phyloP scores from a whole-genome alignment of 2,329 filamentous ascomycete genomes.

The Claviceps sp. region DNA sequence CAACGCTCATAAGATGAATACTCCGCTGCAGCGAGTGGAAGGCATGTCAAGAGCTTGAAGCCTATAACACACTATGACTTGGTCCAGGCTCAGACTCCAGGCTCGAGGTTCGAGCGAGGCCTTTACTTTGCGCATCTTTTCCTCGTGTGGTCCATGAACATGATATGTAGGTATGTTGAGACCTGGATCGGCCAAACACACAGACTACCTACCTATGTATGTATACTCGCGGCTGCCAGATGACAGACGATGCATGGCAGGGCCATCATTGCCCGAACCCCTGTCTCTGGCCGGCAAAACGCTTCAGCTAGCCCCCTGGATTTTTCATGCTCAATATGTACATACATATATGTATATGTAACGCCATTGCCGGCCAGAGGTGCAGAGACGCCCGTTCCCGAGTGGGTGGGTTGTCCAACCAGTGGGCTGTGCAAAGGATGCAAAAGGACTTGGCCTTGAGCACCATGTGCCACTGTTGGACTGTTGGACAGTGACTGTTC shows the following conservation, averaged over 20 bases:
- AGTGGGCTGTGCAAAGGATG: constrained; percentile 9
- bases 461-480: constrained; percentile 1
- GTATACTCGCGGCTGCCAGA: too few species aligned
- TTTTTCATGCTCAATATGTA: not conserved
- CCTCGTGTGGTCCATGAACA: too few species aligned
- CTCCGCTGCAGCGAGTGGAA: not conserved
- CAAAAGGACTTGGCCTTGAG: constrained; percentile 12
- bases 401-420: constrained; percentile 6
- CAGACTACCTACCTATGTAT: not conserved
- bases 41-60: not conserved
- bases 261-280: not conserved
- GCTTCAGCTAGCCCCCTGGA: not conserved
- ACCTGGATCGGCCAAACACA: not conserved
- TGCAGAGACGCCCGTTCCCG: constrained; percentile 2
- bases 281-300: not conserved
- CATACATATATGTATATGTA: too few species aligned
- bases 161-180: not conserved
- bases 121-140: too few species aligned
- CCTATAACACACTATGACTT: not conserved
- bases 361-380: too few species aligned
- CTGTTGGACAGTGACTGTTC: not conserved
- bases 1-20: not conserved
- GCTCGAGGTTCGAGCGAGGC: too few species aligned
- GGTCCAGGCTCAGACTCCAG: not conserved
- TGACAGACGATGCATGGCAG: not conserved